Conservation (phyloP, 1,284 basidiomycete genomes). For the Sporisorium sorghi region DNA sequence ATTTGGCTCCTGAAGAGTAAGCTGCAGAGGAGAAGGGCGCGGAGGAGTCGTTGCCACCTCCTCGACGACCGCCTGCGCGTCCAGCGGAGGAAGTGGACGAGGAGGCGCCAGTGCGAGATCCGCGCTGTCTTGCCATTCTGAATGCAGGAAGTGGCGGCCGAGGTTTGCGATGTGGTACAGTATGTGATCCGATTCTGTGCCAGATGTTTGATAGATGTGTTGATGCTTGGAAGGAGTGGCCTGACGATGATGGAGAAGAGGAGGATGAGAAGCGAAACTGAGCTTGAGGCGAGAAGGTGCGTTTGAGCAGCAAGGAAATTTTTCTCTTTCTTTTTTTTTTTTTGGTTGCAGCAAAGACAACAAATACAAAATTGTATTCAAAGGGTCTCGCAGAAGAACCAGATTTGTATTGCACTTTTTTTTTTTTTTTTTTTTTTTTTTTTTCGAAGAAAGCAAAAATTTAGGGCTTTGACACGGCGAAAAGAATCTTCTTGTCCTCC, state of each 20-base stretch:
- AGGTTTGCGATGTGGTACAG: no score
- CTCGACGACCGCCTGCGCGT: slow-evolving; percentile 20
- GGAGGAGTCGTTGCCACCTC: slow-evolving; percentile 5
- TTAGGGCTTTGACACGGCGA: slow-evolving; percentile 7
- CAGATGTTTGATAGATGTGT: not conserved
- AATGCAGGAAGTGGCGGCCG: not conserved
- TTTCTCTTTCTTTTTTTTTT: not conserved
- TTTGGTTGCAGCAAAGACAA: not conserved
- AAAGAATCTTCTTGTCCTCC: slow-evolving; percentile 6
- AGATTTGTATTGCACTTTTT: slow-evolving; percentile 10
- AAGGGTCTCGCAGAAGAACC: slow-evolving; percentile 25
- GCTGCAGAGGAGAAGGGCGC: slow-evolving; percentile 35
- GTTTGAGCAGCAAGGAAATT: slow-evolving; percentile 5
- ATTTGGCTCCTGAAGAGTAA: slow-evolving; percentile 17
- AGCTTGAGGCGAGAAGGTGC: not conserved
- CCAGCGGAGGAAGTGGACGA: slow-evolving; percentile 3
- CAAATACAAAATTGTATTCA: slow-evolving; percentile 25
- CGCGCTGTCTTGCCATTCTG: slow-evolving; percentile 19
- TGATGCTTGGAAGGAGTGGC: no score
- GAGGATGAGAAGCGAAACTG: not conserved
- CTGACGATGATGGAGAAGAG: slow-evolving; percentile 1
- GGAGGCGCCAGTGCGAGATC: slow-evolving; percentile 7
- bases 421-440: no score
- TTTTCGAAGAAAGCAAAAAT: slow-evolving; percentile 2
- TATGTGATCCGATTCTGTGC: not conserved